Evolutionary conservation across 2,329 filamentous ascomycete genomes (phyloP).

Genomic region (Fusarium penzigii): DNA sequence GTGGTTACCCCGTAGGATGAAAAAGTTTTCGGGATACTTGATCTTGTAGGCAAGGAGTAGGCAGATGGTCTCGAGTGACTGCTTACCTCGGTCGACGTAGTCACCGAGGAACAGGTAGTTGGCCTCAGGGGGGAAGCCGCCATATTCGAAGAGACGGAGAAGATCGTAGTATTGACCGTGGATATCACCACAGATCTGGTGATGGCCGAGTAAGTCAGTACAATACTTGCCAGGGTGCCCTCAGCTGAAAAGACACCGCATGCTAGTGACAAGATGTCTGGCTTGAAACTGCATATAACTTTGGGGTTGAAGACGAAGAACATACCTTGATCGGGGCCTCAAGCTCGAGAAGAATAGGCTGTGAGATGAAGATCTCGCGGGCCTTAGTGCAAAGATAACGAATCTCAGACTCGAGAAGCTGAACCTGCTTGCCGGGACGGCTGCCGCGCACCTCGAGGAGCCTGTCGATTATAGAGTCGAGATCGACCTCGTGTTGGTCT

Average conservation of each 20-base stretch:
- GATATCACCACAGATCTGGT: conserved; percentile 96
- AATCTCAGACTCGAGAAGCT: conserved; percentile 94
- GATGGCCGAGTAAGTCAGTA: conserved; percentile 20
- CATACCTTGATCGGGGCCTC: conserved; percentile 98
- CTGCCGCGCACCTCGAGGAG: conserved; percentile 96
- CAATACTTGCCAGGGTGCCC: background rate
- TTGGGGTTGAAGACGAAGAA: conserved; percentile 3
- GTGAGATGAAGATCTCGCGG: conserved; percentile 98
- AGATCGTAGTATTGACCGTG: conserved; percentile 99
- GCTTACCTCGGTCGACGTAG: conserved; percentile 98
- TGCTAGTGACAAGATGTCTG: background rate
- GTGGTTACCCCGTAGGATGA: conserved; percentile 97
- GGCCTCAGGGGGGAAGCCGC: conserved; percentile 95
- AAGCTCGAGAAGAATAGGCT: conserved; percentile 95
- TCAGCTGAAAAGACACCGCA: background rate
- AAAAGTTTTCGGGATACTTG: conserved; percentile 99
- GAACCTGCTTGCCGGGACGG: conserved; percentile 97
- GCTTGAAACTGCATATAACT: conserved; percentile 3
- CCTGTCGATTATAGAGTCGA: conserved; percentile 99
- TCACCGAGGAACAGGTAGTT: conserved; percentile 99
- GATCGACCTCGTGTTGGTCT: conserved; percentile 84
- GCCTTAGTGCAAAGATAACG: conserved; percentile 97
- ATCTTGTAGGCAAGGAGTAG: conserved; percentile 98
- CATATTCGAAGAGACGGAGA: conserved; percentile 95
- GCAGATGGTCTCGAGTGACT: conserved; percentile 98